A percentile compares a stretch with the other conserved stretches of the same genome.
phyloP scores from a whole-genome alignment of 495 filamentous ascomycete species.

The Acidomyces sp. region DNA sequence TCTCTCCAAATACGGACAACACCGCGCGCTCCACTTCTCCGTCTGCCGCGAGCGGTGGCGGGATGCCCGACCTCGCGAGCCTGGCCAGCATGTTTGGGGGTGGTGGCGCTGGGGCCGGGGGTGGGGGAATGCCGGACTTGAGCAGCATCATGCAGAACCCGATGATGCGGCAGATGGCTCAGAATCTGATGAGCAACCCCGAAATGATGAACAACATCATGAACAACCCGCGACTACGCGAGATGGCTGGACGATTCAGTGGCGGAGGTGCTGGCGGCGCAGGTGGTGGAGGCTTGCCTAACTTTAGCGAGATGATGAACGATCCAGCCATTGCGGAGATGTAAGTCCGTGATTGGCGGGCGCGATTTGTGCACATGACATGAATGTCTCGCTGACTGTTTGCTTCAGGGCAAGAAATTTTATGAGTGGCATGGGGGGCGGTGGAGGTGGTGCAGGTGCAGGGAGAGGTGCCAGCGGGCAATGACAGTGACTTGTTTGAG shows the following conservation, averaged over 20 bases:
- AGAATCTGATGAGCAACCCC: constrained; percentile 93
- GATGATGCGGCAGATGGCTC: constrained; percentile 92
- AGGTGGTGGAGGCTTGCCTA: constrained; percentile 62
- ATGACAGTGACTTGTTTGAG: no score
- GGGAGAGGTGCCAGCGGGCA: no score
- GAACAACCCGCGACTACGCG: constrained; percentile 76
- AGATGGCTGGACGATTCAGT: constrained; percentile 63
- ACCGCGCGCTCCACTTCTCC: constrained; percentile 32
- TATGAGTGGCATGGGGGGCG: constrained; percentile 23
- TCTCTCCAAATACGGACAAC: constrained; percentile 39
- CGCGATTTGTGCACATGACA: no score
- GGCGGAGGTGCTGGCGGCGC: constrained; percentile 35
- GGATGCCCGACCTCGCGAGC: constrained; percentile 64
- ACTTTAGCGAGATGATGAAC: constrained; percentile 66
- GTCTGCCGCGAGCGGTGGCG: constrained; percentile 42
- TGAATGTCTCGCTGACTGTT: background rate
- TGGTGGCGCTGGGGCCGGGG: constrained; percentile 44
- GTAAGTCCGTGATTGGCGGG: no score
- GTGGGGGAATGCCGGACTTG: constrained; percentile 80
- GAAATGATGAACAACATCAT: constrained; percentile 78
- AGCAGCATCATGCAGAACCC: constrained; percentile 84
- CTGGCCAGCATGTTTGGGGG: constrained; percentile 64
- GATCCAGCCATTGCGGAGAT: constrained; percentile 87
- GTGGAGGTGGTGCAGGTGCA: constrained; percentile 9
- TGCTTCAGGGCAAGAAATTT: constrained; percentile 23